Conservation (phyloP, 169 alveolate genomes). For the Plasmodium gaboni region DNA sequence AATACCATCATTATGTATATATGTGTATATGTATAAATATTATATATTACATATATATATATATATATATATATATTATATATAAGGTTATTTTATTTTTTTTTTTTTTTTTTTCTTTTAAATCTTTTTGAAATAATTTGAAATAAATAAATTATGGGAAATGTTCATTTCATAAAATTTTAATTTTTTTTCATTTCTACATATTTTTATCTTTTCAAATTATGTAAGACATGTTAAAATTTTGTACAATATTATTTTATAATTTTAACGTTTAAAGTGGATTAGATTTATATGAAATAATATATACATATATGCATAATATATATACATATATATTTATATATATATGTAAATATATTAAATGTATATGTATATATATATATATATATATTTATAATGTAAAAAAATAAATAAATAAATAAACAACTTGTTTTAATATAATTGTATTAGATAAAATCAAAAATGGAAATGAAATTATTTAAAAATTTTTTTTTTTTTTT, state of each 20-base stretch:
- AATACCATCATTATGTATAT: no score
- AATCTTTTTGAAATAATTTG: no score
- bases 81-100: no score
- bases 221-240: neutral
- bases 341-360: neutral
- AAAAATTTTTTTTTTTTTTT: constrained; percentile 5
- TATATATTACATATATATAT: no score
- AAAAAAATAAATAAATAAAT: neutral
- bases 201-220: neutral
- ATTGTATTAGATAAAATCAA: constrained; percentile 6
- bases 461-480: constrained; percentile 9
- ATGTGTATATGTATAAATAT: no score
- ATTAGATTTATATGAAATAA: neutral
- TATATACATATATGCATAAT: neutral
- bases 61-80: no score
- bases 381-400: neutral
- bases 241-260: neutral
- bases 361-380: neutral
- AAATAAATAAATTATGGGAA: no score
- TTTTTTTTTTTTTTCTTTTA: no score
- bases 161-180: neutral
- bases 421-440: neutral
- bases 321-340: neutral
- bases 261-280: neutral
- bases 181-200: constrained; percentile 7